phyloP scores from a whole-genome alignment of 2,329 filamentous ascomycete species.

The Diaporthe nobilis region DNA sequence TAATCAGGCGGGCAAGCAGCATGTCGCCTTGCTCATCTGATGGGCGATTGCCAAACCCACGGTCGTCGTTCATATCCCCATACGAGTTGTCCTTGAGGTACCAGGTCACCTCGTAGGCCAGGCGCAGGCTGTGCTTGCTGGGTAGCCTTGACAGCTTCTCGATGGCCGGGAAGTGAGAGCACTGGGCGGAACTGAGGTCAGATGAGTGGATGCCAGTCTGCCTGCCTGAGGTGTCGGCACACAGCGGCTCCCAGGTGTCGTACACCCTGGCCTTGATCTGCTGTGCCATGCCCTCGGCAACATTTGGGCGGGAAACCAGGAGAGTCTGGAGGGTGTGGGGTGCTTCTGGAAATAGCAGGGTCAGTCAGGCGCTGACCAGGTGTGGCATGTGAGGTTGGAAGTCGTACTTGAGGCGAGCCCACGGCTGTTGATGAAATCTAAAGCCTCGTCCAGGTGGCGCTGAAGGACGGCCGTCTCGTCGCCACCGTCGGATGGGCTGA shows the following conservation, averaged over 20 bases:
- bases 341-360: slow-evolving; percentile 21
- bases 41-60: slow-evolving; percentile 12
- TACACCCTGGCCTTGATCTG: slow-evolving; percentile 23
- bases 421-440: slow-evolving; percentile 22
- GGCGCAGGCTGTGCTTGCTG: slow-evolving; percentile 9
- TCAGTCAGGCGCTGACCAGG: slow-evolving; percentile 8
- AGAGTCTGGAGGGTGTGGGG: slow-evolving; percentile 2
- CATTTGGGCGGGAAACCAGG: slow-evolving; percentile 5
- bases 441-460: slow-evolving; percentile 13
- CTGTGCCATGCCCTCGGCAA: slow-evolving; percentile 11
- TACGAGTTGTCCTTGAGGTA: slow-evolving; percentile 25
- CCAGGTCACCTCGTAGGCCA: slow-evolving; percentile 1
- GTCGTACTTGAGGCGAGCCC: slow-evolving; percentile 32
- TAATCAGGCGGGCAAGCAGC: slow-evolving; percentile 17
- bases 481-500: background rate
- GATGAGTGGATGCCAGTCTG: slow-evolving; percentile 17
- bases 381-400: slow-evolving; percentile 1
- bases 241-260: slow-evolving; percentile 19
- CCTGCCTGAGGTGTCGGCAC: background rate
- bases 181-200: slow-evolving; percentile 9
- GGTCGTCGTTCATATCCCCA: slow-evolving; percentile 8
- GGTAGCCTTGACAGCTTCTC: slow-evolving; percentile 6
- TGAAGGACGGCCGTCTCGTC: background rate
- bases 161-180: slow-evolving; percentile 11
- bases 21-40: slow-evolving; percentile 22